Evolutionary conservation across 225 moss, liverwort and hornwort genomes (phyloP), one percentile per base, ranked within the genome.

Genomic region (Antitrichia curtipendula): DNA sequence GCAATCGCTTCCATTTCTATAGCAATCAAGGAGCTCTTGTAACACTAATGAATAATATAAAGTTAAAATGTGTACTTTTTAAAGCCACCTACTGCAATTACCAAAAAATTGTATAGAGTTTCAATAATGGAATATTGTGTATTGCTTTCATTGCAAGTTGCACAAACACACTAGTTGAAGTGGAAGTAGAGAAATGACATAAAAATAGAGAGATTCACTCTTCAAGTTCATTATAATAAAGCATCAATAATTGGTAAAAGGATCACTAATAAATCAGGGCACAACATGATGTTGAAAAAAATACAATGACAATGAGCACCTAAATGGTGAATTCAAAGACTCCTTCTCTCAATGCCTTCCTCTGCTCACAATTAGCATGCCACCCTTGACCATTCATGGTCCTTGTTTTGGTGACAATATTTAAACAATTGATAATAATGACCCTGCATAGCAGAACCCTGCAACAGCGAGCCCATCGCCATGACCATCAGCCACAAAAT

Each of bases 41-140:
- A 36, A 12, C 47, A 19, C 3, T 27, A 1, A 3, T 41, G 31
- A 74, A 31, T 32, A 32, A 75, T 49, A 18, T 74, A 5, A 49
- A 22, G 20, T 27, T n/a, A 43, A 43, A 23, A 72, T 16, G 45
- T 72, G 1, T 6, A 45, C 28, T 3, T 43, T 5, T 41, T 25
- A 15, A 5, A 70, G 8, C 25, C 40, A 69, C 40, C 40, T 40
- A 8, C 16, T 41, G 3, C 15, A 70, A 8, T 15, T 70, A 38
- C 5, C 8, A 41, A 41, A 14, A 70, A 70, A 41, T 0, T 25
- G 0, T 41, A 0, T 15, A 0, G 1, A 41, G 5, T 66, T 66
- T n/a, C 5, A 0, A 7, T 52, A 52, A 24, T 29, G 3, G 61
- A 52, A 50, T 22, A 8, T 22, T 34, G 22, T 75, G 1, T 34